Percentiles rank a stretch among this genome's conserved stretches.
Evolutionary conservation across 371 early-diverging fungal species (phyloP).

Genomic region (Nosema muscidifuracis): DNA sequence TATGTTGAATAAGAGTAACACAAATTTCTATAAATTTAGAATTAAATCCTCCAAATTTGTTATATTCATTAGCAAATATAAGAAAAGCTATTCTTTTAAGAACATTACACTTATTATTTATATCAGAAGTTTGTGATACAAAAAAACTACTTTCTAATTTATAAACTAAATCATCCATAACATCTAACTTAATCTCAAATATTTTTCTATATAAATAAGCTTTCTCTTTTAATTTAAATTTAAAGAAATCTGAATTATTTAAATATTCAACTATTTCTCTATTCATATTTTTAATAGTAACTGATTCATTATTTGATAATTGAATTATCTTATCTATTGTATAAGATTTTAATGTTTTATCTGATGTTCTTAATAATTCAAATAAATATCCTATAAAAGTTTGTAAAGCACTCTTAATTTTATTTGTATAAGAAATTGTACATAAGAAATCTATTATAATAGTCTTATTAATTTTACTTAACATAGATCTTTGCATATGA

Average conservation of each 20-base stretch:
- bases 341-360: not conserved
- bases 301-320: not conserved
- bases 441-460: not conserved
- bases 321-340: not conserved
- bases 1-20: constrained; percentile 2
- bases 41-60: constrained; percentile 30
- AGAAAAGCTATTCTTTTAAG: constrained; percentile 52
- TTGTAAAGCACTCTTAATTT: not conserved
- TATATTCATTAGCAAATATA: constrained; percentile 39
- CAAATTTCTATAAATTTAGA: constrained; percentile 42
- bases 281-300: constrained; percentile 35
- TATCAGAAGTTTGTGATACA: constrained; percentile 48
- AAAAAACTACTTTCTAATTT: constrained; percentile 45
- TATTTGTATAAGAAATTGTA: not conserved
- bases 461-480: not conserved
- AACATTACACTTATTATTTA: constrained; percentile 25
- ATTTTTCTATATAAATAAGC: constrained; percentile 36
- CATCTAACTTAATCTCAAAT: constrained; percentile 31
- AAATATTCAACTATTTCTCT: constrained; percentile 46
- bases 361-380: not conserved
- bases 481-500: not conserved
- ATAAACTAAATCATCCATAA: constrained; percentile 38
- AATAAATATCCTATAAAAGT: not conserved
- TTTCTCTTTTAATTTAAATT: constrained; percentile 34
- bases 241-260: constrained; percentile 47